Percentiles rank a stretch among this genome's conserved stretches.
Evolutionary conservation across 768 basidiomycete genomes (phyloP).

Genomic region (Lactifluus echinatus): DNA sequence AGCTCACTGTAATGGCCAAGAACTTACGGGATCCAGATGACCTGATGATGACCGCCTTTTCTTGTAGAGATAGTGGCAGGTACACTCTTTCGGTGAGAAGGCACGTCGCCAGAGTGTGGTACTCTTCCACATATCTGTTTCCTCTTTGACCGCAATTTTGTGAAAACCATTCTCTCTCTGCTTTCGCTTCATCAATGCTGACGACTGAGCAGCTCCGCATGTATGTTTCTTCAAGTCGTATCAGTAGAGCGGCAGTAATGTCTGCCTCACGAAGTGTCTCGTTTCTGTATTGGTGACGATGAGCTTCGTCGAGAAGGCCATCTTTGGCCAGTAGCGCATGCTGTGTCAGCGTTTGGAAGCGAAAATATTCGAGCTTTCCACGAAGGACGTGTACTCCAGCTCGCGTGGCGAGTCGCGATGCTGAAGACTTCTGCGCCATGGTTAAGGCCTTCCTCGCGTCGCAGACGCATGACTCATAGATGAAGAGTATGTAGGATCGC

Average conservation of each 20-base stretch:
- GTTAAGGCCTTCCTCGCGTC: slow-evolving; percentile 23
- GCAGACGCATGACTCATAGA: slow-evolving; percentile 22
- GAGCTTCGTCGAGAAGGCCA: not conserved
- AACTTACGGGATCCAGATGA: slow-evolving; percentile 22
- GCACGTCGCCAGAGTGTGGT: slow-evolving; percentile 16
- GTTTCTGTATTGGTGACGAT: not conserved
- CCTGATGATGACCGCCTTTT: slow-evolving; percentile 22
- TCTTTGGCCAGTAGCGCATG: not conserved
- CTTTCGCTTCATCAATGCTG: slow-evolving; percentile 11
- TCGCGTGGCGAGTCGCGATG: slow-evolving; percentile 23
- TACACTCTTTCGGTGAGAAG: slow-evolving; percentile 18
- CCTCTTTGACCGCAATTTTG: slow-evolving; percentile 22
- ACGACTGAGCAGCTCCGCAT: slow-evolving; percentile 20
- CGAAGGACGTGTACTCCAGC: slow-evolving; percentile 20
- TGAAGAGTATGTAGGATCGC: slow-evolving; percentile 19
- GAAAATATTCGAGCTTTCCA: slow-evolving; percentile 23
- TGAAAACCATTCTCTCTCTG: slow-evolving; percentile 23
- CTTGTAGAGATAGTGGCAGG: slow-evolving; percentile 21
- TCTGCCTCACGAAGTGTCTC: not conserved
- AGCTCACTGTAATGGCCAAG: too few relatives aligned
- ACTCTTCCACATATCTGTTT: slow-evolving; percentile 19
- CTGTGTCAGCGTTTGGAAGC: slow-evolving; percentile 18
- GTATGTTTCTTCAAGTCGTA: slow-evolving; percentile 11
- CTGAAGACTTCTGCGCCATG: slow-evolving; percentile 23
- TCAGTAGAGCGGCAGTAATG: not conserved